A percentile compares a stretch with the other conserved stretches of the same genome.
phyloP scores from a whole-genome alignment of 2,329 filamentous ascomycete genomes.

The Colletotrichum lini region DNA sequence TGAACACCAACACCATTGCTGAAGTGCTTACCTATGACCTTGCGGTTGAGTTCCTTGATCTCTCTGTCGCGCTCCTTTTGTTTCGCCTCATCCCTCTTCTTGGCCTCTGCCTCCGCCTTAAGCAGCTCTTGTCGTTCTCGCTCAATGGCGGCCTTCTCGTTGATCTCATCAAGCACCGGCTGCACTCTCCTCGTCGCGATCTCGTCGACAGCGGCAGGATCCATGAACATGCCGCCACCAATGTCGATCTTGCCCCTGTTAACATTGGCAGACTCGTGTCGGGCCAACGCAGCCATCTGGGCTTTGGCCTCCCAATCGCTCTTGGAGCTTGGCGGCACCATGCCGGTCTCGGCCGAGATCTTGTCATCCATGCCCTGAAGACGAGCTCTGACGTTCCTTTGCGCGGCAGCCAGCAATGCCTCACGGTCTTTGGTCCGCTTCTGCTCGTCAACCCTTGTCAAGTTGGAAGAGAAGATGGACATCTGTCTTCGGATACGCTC shows the following conservation, averaged over 20 bases:
- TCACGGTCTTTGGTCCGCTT: constrained; percentile 84
- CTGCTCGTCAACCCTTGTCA: constrained; percentile 78
- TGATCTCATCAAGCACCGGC: constrained; percentile 88
- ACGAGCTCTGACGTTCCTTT: constrained; percentile 86
- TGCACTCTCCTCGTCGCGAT: constrained; percentile 84
- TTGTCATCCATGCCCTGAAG: constrained; percentile 87
- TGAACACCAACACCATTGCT: too few species aligned
- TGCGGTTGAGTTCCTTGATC: constrained; percentile 66
- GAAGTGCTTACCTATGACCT: constrained; percentile 69
- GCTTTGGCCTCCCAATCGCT: constrained; percentile 87
- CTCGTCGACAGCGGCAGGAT: constrained; percentile 82
- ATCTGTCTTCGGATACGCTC: constrained; percentile 83
- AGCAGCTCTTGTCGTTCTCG: constrained; percentile 76
- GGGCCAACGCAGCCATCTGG: constrained; percentile 76
- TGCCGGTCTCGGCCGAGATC: constrained; percentile 82
- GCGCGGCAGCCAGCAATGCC: constrained; percentile 81
- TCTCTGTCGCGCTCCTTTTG: constrained; percentile 68
- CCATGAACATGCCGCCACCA: constrained; percentile 85
- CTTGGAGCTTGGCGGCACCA: constrained; percentile 76
- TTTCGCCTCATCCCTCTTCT: constrained; percentile 70
- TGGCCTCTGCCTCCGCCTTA: constrained; percentile 75
- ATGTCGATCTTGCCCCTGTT: constrained; percentile 74
- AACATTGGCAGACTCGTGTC: constrained; percentile 64
- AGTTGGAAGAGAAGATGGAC: constrained; percentile 79
- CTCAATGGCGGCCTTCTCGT: constrained; percentile 81